Evolutionary conservation across 169 alveolate genomes (phyloP).

Genomic region (Cryptosporidium ubiquitum): DNA sequence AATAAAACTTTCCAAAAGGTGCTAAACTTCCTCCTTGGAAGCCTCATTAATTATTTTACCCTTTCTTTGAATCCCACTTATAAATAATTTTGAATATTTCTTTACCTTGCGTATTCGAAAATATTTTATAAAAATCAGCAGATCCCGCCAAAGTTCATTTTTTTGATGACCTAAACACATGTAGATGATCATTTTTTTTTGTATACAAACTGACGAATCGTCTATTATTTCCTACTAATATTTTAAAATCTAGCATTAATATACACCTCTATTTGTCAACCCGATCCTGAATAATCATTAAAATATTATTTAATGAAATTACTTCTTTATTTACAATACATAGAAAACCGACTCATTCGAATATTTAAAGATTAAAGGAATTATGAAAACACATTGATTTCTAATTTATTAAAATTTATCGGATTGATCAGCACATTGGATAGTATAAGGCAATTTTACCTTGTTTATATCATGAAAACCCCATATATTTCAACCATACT

Average conservation of each 20-base stretch:
- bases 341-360: neutral
- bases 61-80: neutral
- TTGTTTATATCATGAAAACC: too few relatives aligned
- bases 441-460: neutral
- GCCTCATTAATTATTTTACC: neutral
- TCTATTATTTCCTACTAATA: neutral
- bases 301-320: too few relatives aligned
- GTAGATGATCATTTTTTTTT: neutral
- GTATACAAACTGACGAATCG: neutral
- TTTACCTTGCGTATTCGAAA: neutral
- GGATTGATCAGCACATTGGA: neutral
- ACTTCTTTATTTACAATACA: too few relatives aligned
- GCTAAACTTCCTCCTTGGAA: neutral
- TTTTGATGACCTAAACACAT: neutral
- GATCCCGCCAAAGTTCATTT: neutral
- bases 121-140: neutral
- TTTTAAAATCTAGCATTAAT: neutral
- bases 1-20: constrained; percentile 13
- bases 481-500: too few relatives aligned
- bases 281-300: too few relatives aligned
- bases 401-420: too few relatives aligned
- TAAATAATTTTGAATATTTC: neutral
- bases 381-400: too few relatives aligned
- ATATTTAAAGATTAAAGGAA: neutral
- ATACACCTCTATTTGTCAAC: too few relatives aligned